These are phyloP conservation scores for Pythium myriotylum DNA, from an alignment of 352 stramenopile genomes.

Conservation along the genomic window DNA sequence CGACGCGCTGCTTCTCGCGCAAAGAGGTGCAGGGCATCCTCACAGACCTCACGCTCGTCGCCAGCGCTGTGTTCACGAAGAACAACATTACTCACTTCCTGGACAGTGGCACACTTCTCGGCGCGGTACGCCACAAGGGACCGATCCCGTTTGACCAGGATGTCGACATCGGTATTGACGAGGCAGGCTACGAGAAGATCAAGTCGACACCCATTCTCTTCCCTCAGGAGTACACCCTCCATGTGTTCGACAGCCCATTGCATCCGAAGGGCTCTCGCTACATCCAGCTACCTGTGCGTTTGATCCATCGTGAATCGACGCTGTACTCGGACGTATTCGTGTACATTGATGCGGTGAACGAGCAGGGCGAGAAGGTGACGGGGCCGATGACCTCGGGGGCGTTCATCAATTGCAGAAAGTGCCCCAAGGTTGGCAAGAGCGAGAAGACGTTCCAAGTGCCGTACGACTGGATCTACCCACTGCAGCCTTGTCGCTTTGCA, in stretches of 20 bases:
- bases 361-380: conserved; percentile 8
- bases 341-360: conserved; percentile 18
- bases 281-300: conserved; percentile 21
- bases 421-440: not conserved
- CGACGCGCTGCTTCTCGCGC: conserved; percentile 20
- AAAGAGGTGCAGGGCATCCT: conserved; percentile 26
- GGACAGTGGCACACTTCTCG: conserved; percentile 39
- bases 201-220: conserved; percentile 10
- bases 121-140: conserved; percentile 27
- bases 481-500: conserved; percentile 27
- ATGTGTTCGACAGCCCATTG: conserved; percentile 25
- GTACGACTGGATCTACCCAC: conserved; percentile 33
- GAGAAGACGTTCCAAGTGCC: conserved; percentile 23
- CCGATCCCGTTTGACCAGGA: conserved; percentile 36
- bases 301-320: conserved; percentile 28
- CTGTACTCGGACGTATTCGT: conserved; percentile 40
- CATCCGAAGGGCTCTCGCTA: conserved; percentile 23
- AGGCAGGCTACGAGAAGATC: conserved; percentile 16
- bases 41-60: conserved; percentile 23
- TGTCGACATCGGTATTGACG: conserved; percentile 36
- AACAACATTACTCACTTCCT: conserved; percentile 38
- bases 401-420: conserved; percentile 2
- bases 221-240: conserved; percentile 17
- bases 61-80: conserved; percentile 11
- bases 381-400: conserved; percentile 17